Evolutionary conservation across 176 grass and related monocot genomes (phyloP), one percentile per base, ranked within the genome.

Genomic region (Pontederia paniculata): DNA sequence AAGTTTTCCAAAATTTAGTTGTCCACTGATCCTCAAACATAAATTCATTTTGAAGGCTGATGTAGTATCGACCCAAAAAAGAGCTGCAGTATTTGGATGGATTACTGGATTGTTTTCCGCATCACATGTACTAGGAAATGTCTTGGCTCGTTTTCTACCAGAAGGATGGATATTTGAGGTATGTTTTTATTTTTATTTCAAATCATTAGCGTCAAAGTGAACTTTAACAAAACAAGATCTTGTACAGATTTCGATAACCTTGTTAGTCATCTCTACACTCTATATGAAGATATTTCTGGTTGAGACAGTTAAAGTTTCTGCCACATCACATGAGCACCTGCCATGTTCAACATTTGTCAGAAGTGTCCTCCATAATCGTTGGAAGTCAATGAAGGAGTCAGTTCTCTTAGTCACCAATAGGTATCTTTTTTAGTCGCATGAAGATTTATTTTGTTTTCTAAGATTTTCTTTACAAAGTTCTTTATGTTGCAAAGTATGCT

Each of bases 281-380:
- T 95, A 95, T 70, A 74, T 95, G 70, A 78, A 85, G 72, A 66
- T 85, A 61, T 89, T 74, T 76, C 73, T 94, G 17, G 70, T 79
- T 12, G 88, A 94, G 74, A 78, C 83, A 8, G 45, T 94, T 73
- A 70, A 64, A 51, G 61, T 47, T 73, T 54, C 58, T 81, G 50
- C 72, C 25, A 44, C 23, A 51, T 12, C 77, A 13, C 63, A 21
- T 61, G 67, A 67, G 43, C 58, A 76, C 80, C 43, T 54, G 42
- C 45, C 77, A 0, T 56, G 76, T 63, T 71, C 80, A 48, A 57
- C 65, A 57, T 52, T 84, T 54, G 46, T 70, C 62, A 15, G 67
- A 20, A 67, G 45, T 18, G 78, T 80, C 68, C 72, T 81, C 51
- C 54, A 70, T 17, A 47, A 78, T 65, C 73, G 74, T 21, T 88